Percentiles rank a stretch among this genome's conserved stretches.
phyloP scores from a whole-genome alignment of 306 rosid genomes.

The Quercus cerris region DNA sequence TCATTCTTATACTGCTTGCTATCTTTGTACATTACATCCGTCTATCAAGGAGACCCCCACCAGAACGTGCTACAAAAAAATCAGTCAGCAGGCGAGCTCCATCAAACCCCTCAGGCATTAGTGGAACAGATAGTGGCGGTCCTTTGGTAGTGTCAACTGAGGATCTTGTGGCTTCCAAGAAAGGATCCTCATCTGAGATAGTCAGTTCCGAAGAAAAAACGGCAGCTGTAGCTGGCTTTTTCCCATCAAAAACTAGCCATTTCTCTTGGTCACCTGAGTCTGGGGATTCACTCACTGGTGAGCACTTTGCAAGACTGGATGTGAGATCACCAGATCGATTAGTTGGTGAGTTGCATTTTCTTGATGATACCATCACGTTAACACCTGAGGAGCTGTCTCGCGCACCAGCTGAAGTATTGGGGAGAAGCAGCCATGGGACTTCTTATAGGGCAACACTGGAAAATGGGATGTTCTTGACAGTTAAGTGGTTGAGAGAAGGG shows the following conservation, averaged over 20 bases:
- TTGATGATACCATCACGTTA: slow-evolving; percentile 73
- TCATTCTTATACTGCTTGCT: slow-evolving; percentile 76
- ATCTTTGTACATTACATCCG: slow-evolving; percentile 78
- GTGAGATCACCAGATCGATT: slow-evolving; percentile 86
- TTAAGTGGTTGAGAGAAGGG: slow-evolving; percentile 99
- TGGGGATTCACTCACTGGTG: slow-evolving; percentile 69
- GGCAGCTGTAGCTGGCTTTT: slow-evolving; percentile 62
- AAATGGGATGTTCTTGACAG: slow-evolving; percentile 74
- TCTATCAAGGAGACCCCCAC: slow-evolving; percentile 53
- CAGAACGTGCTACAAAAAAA: slow-evolving; percentile 46
- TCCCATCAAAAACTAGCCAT: slow-evolving; percentile 81
- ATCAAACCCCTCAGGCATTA: slow-evolving; percentile 44
- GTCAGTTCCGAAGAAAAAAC: slow-evolving; percentile 66
- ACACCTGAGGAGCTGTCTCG: slow-evolving; percentile 90
- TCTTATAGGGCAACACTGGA: slow-evolving; percentile 93
- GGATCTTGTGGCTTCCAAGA: slow-evolving; percentile 71
- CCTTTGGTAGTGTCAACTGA: slow-evolving; percentile 79
- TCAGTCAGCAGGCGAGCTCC: slow-evolving; percentile 38
- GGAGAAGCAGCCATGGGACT: slow-evolving; percentile 98
- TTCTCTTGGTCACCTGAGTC: slow-evolving; percentile 93
- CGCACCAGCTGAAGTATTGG: slow-evolving; percentile 97
- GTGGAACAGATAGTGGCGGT: slow-evolving; percentile 49
- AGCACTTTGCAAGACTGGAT: slow-evolving; percentile 73
- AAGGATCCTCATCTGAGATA: slow-evolving; percentile 72
- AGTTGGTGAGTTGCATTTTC: slow-evolving; percentile 91